Conservation (phyloP, 495 filamentous ascomycete genomes). For the Ascobolus immersus region DNA sequence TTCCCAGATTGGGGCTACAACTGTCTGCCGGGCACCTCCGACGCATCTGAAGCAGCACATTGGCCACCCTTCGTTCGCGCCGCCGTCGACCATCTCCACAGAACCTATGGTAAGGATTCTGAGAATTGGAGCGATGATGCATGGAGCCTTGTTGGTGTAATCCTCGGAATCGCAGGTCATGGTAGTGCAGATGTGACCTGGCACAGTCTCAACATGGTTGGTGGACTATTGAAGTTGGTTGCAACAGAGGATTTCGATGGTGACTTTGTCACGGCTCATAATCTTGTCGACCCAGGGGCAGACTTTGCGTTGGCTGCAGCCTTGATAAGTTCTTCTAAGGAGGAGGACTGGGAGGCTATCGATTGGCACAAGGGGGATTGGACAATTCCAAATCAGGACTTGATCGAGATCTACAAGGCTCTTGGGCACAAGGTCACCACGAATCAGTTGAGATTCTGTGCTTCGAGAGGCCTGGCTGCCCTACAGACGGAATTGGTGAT, state of each 20-base stretch:
- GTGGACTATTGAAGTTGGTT: constrained; percentile 8
- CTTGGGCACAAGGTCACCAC: constrained; percentile 7
- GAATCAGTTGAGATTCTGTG: constrained; percentile 11
- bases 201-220: constrained; percentile 12
- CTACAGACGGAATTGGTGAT: constrained; percentile 10
- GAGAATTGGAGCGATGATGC: constrained; percentile 2
- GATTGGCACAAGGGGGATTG: constrained; percentile 9
- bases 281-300: constrained; percentile 10
- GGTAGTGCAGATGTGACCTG: constrained; percentile 14
- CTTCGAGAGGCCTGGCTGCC: constrained; percentile 11
- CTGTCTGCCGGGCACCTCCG: constrained; percentile 10
- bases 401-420: constrained; percentile 10
- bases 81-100: constrained; percentile 10
- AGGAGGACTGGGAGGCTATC: constrained; percentile 2
- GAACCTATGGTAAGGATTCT: constrained; percentile 10
- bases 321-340: too few relatives aligned
- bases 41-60: constrained; percentile 12
- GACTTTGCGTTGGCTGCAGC: constrained; percentile 10
- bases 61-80: constrained; percentile 15
- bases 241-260: constrained; percentile 11
- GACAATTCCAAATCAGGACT: constrained; percentile 10
- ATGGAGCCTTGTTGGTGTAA: constrained; percentile 10
- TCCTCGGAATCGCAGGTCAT: constrained; percentile 11
- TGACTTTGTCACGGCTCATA: constrained; percentile 8
- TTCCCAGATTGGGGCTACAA: constrained; percentile 17